Conservation (phyloP, 768 basidiomycete genomes). For the Calocybe cyanea region DNA sequence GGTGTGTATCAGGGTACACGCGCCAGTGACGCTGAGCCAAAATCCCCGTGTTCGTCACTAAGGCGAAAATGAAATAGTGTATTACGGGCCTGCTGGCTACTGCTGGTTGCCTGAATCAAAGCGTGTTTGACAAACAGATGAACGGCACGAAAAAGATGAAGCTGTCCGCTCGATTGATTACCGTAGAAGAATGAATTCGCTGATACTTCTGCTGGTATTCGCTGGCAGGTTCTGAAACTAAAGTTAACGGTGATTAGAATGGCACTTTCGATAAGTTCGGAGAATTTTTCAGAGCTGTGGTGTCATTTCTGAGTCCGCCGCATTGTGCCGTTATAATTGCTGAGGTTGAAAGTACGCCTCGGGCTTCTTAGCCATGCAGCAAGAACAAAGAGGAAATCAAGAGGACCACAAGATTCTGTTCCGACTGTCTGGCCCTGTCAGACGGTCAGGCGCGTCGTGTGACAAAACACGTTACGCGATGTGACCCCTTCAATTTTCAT, state of each 20-base stretch:
- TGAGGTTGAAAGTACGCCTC: constrained; percentile 1
- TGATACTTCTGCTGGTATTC: constrained; percentile 3
- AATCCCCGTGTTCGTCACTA: constrained; percentile 9
- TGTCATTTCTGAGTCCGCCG: constrained; percentile 12
- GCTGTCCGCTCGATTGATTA: constrained; percentile 5
- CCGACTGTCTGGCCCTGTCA: constrained; percentile 7
- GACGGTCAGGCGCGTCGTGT: constrained; percentile 11
- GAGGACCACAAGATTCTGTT: not conserved
- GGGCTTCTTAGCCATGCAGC: constrained; percentile 11
- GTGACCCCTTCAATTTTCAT: constrained; percentile 1
- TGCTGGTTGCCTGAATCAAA: constrained; percentile 10
- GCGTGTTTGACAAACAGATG: constrained; percentile 12
- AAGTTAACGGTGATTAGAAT: constrained; percentile 16
- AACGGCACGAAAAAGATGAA: no score
- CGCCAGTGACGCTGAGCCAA: constrained; percentile 1
- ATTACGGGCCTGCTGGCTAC: constrained; percentile 8
- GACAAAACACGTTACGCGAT: constrained; percentile 10
- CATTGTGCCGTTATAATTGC: constrained; percentile 3
- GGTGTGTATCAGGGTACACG: constrained; percentile 4
- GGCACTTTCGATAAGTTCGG: constrained; percentile 13
- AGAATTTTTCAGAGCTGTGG: constrained; percentile 7
- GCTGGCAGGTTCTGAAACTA: constrained; percentile 12
- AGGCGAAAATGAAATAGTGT: constrained; percentile 18
- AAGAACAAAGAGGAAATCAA: constrained; percentile 7
- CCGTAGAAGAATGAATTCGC: constrained; percentile 3